Conservation (phyloP, 495 filamentous ascomycete species). For the Penicillium paxilli region DNA sequence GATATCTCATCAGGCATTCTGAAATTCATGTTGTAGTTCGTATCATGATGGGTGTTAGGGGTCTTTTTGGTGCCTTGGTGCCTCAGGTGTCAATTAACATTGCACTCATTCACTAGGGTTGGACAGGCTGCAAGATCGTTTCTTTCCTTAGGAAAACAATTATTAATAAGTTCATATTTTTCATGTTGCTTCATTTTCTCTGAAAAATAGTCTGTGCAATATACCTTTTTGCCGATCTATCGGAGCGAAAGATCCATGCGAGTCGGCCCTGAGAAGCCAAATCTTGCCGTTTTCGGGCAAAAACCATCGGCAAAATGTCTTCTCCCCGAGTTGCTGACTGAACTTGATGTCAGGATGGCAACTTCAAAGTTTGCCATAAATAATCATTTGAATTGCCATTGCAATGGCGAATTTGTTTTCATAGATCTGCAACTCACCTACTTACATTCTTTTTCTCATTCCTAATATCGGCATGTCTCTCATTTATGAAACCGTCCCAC, state of each 20-base stretch:
- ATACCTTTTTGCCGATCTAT: neutral
- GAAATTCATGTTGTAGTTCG: too few species aligned
- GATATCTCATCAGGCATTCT: neutral
- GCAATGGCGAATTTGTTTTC: neutral
- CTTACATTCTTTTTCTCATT: neutral
- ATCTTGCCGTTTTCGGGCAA: neutral
- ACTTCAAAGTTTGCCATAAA: neutral
- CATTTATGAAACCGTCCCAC: conserved; percentile 10
- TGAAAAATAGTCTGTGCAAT: too few species aligned
- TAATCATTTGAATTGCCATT: neutral
- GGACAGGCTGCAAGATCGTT: too few species aligned
- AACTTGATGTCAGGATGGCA: conserved; percentile 1
- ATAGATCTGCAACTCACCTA: neutral
- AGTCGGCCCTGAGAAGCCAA: too few species aligned
- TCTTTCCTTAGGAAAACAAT: too few species aligned
- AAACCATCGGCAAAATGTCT: conserved; percentile 1
- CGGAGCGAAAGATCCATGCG: neutral
- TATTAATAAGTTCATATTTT: too few species aligned
- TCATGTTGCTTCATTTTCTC: too few species aligned
- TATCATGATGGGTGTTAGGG: too few species aligned
- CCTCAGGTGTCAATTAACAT: too few species aligned
- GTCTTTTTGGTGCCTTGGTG: too few species aligned
- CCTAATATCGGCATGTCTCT: conserved; percentile 13
- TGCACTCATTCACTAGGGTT: too few species aligned
- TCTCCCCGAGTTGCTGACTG: neutral